Conservation (phyloP, 2,329 filamentous ascomycete genomes). For the Metarhizium robertsii region DNA sequence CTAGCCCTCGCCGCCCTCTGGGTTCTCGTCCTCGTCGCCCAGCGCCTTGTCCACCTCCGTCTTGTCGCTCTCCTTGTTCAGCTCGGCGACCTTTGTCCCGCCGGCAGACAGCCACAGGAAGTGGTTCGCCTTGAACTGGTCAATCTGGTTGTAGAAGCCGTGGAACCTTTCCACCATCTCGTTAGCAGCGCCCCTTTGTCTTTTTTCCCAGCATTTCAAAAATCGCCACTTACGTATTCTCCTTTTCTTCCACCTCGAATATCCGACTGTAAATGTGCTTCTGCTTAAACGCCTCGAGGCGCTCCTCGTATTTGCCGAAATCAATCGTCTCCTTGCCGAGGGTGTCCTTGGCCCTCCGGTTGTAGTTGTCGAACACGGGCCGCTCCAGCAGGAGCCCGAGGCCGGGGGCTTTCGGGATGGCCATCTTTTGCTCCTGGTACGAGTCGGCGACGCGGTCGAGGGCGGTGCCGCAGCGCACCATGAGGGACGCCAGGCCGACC, state of each 20-base stretch:
- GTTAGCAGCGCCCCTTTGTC: constrained; percentile 6
- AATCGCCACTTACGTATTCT: constrained; percentile 61
- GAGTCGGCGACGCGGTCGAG: constrained; percentile 62
- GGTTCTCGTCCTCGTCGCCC: constrained; percentile 43
- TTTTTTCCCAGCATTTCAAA: neutral
- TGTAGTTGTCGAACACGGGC: constrained; percentile 87
- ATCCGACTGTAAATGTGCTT: constrained; percentile 86
- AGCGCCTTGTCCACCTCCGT: constrained; percentile 36
- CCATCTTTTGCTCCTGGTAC: constrained; percentile 63
- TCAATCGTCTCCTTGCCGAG: constrained; percentile 61
- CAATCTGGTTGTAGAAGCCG: constrained; percentile 70
- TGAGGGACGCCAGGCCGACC: constrained; percentile 83
- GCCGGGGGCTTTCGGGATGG: constrained; percentile 89
- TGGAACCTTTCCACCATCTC: constrained; percentile 47
- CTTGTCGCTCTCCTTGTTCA: constrained; percentile 21
- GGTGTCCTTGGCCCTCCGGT: constrained; percentile 56
- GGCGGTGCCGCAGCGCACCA: constrained; percentile 76
- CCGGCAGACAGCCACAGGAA: constrained; percentile 68
- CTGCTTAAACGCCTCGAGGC: constrained; percentile 85
- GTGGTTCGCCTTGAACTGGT: constrained; percentile 61
- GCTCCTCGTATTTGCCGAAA: constrained; percentile 66
- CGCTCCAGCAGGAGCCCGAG: constrained; percentile 81
- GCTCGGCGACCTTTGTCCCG: constrained; percentile 52
- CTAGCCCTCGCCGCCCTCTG: constrained; percentile 36
- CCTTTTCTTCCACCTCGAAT: constrained; percentile 79